These are phyloP conservation scores for Phanerochaete sordida DNA, from an alignment of 768 basidiomycete genomes.

Conservation along the genomic window DNA sequence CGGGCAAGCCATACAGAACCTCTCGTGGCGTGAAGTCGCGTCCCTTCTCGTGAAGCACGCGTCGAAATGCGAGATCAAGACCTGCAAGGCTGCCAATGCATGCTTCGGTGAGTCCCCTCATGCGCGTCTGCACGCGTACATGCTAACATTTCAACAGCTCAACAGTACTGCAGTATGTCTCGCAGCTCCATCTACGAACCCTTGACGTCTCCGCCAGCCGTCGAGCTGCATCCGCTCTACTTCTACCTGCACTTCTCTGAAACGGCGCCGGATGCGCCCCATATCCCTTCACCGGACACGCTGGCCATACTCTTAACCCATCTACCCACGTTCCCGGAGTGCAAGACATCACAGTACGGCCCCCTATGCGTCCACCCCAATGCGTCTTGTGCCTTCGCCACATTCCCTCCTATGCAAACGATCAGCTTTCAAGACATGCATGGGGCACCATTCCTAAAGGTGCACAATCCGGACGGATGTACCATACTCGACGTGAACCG, in stretches of 20 bases:
- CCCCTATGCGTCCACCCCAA: slow-evolving; percentile 23
- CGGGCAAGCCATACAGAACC: neutral
- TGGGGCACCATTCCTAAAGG: slow-evolving; percentile 16
- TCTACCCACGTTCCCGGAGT: slow-evolving; percentile 23
- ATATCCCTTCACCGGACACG: slow-evolving; percentile 15
- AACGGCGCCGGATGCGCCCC: neutral
- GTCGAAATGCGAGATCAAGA: slow-evolving; percentile 18
- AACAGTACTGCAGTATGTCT: slow-evolving; percentile 12
- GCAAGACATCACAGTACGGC: slow-evolving; percentile 20
- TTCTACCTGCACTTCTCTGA: slow-evolving; percentile 23
- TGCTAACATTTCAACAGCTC: slow-evolving; percentile 6
- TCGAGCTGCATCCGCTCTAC: slow-evolving; percentile 22
- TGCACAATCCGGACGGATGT: slow-evolving; percentile 21
- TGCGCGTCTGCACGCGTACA: neutral
- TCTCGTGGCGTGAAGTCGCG: slow-evolving; percentile 15
- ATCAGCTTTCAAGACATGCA: slow-evolving; percentile 19
- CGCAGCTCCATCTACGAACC: slow-evolving; percentile 5
- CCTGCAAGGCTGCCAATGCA: slow-evolving; percentile 19
- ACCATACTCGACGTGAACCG: slow-evolving; percentile 25
- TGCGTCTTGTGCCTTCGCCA: slow-evolving; percentile 24
- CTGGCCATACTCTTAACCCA: slow-evolving; percentile 21
- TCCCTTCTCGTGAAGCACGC: slow-evolving; percentile 17
- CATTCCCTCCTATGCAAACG: slow-evolving; percentile 20
- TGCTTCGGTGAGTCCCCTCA: slow-evolving; percentile 18
- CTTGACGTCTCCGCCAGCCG: neutral